Conservation (phyloP, 164 flowering plant species). For the Echeveria elegans region DNA sequence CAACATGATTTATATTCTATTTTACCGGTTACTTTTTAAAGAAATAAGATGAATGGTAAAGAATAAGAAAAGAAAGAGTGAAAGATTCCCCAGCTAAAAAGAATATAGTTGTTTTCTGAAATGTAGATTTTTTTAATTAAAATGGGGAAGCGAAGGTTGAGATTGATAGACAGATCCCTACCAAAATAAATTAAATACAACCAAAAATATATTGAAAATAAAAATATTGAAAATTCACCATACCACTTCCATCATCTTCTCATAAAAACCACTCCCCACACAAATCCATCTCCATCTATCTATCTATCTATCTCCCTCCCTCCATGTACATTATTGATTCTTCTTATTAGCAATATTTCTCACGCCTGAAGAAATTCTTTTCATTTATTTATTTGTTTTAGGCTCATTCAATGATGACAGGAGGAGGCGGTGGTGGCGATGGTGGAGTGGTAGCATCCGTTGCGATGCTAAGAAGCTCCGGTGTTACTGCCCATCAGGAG, state of each 20-base stretch:
- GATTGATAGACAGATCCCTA: conserved; percentile 55
- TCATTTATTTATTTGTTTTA: conserved; percentile 12
- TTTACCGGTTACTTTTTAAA: conserved; percentile 1
- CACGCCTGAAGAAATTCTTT: conserved; percentile 8
- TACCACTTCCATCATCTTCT: conserved; percentile 19
- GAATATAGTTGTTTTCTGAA: conserved; percentile 6
- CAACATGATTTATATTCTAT: not conserved
- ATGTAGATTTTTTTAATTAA: conserved; percentile 8
- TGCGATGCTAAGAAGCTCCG: not conserved
- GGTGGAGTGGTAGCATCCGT: conserved; percentile 15
- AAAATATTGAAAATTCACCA: conserved; percentile 42
- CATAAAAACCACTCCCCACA: conserved; percentile 33
- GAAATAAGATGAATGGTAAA: not conserved
- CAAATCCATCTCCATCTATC: conserved; percentile 34
- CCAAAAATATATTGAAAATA: not conserved
- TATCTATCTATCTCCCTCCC: conserved; percentile 5
- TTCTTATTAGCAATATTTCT: not conserved
- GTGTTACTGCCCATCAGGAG: not conserved
- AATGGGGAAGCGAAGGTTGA: conserved; percentile 11
- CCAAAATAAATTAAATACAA: conserved; percentile 26
- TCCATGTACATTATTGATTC: not conserved
- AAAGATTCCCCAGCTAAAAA: conserved; percentile 28
- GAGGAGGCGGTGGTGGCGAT: conserved; percentile 13
- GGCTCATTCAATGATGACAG: conserved; percentile 29
- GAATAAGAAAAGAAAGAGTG: conserved; percentile 10